phyloP scores from a whole-genome alignment of 2,329 filamentous ascomycete species.

The Cryphonectria parasitica region DNA sequence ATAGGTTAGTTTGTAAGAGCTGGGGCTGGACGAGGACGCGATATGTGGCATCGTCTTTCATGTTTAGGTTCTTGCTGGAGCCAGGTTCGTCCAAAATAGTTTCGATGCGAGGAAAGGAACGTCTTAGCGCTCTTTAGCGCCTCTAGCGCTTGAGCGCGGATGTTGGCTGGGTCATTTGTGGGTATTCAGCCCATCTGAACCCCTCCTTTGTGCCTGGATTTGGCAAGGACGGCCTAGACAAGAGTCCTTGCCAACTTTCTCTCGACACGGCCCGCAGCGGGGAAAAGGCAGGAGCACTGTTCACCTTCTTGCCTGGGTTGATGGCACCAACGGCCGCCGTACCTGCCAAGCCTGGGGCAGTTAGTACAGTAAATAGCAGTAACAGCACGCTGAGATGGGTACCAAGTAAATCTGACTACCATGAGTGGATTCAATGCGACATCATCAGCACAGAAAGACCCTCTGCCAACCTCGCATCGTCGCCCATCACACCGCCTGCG shows the following conservation, averaged over 20 bases:
- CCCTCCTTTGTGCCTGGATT: not conserved
- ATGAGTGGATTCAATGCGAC: not conserved
- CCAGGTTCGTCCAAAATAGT: conserved; percentile 10
- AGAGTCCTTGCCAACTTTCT: not conserved
- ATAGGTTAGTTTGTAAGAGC: not conserved
- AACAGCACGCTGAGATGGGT: no score
- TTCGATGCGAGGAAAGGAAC: not conserved
- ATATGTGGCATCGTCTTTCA: not conserved
- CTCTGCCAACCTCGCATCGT: not conserved
- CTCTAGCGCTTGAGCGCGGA: not conserved
- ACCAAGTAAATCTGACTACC: no score
- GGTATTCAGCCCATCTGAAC: not conserved
- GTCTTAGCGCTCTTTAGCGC: conserved; percentile 10
- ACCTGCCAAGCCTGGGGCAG: not conserved
- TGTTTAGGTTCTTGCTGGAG: not conserved
- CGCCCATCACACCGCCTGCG: not conserved
- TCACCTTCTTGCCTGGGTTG: not conserved
- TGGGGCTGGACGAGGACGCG: not conserved
- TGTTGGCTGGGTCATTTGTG: not conserved
- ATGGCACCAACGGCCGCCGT: not conserved
- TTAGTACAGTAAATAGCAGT: not conserved
- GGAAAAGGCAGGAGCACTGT: not conserved
- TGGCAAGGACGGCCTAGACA: not conserved
- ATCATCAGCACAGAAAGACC: not conserved
- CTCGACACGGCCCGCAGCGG: conserved; percentile 7